A percentile compares a stretch with the other conserved stretches of the same genome.
Conservation (phyloP, 2,329 filamentous ascomycete species). For the Aspergillus sp. region DNA sequence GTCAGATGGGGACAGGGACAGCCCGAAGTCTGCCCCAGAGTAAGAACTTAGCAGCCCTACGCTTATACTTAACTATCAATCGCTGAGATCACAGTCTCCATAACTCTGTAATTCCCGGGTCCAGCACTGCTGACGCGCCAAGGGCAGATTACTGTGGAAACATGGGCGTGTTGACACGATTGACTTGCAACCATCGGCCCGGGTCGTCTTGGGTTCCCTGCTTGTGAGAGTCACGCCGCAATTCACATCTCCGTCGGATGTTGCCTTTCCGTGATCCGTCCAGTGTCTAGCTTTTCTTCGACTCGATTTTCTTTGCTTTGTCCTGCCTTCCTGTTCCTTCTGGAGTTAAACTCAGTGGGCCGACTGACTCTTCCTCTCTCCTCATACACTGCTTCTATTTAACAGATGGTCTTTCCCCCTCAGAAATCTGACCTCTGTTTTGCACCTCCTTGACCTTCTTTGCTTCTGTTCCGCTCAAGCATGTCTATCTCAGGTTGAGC, state of each 20-base stretch:
- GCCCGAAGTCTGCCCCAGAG: neutral
- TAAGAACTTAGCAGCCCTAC: neutral
- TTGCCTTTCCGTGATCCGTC: constrained; percentile 4
- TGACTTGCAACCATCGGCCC: constrained; percentile 1
- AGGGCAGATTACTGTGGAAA: neutral
- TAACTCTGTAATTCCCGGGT: too few species aligned
- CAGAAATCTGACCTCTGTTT: neutral
- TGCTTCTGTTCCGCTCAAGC: neutral
- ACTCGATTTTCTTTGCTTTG: neutral
- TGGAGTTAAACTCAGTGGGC: neutral
- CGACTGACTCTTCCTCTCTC: neutral
- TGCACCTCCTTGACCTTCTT: neutral
- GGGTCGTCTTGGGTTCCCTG: neutral
- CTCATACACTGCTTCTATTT: neutral
- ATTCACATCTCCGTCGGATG: constrained; percentile 2
- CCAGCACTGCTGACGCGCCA: neutral
- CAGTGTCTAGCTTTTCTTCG: neutral
- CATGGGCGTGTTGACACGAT: neutral
- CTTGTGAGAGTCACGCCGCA: neutral
- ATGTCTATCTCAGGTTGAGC: constrained; percentile 2
- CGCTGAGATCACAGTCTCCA: too few species aligned
- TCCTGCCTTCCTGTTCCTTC: neutral
- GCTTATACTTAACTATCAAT: too few species aligned
- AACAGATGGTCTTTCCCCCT: neutral
- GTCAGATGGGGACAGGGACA: neutral